A percentile compares a stretch with the other conserved stretches of the same genome.
Evolutionary conservation across 768 basidiomycete species (phyloP).

Genomic region (Boletus edulis): DNA sequence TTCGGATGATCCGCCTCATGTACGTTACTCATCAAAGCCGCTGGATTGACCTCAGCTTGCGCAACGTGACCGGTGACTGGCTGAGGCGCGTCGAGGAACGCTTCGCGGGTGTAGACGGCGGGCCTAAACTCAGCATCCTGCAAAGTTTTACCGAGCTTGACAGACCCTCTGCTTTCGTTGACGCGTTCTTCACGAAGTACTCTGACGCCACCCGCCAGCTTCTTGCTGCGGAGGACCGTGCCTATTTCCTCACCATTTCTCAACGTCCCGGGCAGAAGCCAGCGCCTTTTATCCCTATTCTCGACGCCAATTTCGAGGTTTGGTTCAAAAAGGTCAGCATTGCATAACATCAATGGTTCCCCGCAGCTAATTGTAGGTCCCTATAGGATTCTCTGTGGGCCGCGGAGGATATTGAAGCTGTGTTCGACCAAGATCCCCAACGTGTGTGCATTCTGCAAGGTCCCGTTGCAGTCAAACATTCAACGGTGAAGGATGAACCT

Average conservation of each 20-base stretch:
- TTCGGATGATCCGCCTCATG: constrained; percentile 92
- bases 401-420: constrained; percentile 96
- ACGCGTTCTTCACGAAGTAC: constrained; percentile 83
- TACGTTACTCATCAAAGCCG: constrained; percentile 88
- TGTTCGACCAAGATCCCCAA: constrained; percentile 98
- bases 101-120: constrained; percentile 87
- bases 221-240: constrained; percentile 88
- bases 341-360: neutral
- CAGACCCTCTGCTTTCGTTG: constrained; percentile 74
- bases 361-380: constrained; percentile 9
- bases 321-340: constrained; percentile 97
- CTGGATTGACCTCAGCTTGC: constrained; percentile 89
- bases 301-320: constrained; percentile 91
- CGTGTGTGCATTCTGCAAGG: constrained; percentile 98
- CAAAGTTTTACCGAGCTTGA: constrained; percentile 84
- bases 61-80: constrained; percentile 97
- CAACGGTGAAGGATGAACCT: constrained; percentile 87
- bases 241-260: constrained; percentile 93
- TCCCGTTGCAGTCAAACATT: constrained; percentile 90
- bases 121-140: constrained; percentile 77
- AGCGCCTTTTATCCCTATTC: constrained; percentile 94
- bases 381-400: constrained; percentile 93
- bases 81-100: constrained; percentile 92
- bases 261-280: constrained; percentile 98
- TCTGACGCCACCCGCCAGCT: constrained; percentile 81